Base-by-base conservation (phyloP, 768 basidiomycete genomes). In the Mycena albidolilacea region DNA sequence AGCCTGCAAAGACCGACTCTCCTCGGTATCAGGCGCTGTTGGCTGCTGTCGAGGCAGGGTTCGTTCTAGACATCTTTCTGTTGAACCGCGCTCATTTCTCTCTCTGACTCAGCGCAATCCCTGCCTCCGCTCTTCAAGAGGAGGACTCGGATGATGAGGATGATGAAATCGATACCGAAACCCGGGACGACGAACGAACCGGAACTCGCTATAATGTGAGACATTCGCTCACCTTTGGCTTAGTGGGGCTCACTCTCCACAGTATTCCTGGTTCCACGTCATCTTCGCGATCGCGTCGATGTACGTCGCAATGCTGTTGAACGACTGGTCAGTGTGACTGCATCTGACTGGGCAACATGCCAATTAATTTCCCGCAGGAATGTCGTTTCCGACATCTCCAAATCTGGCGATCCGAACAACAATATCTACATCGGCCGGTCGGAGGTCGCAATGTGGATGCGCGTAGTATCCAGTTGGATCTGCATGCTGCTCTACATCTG, bases 201-300 rank as follows among this genome's bases (percentile, higher is more conserved):
- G 97, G 96, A 14, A 97, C 96, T 10, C 93, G 96, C 72, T 99
- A 99, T 84, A 98, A 98, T 75, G 97, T 97, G 81, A 73, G 91
- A 80, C 41, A 21, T 12, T 64, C 39, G 8, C 46, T 58, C 17
- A 5, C 10, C 59, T 39, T 52, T 67, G 19, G 6, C 12, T 19
- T 43, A 7, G 23, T 52, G 43, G 11, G 12, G 15, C 76, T 77
- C 23, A 77, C 46, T 43, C 38, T 23, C 57, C 44, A 7, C 76
- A 98, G 97, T 99, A 99, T 81, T 91, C 96, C 1, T 99, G 97
- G 96, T 99, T 99, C 91, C 98, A 99, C 80, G 84, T 98, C 81
- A 98, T 99, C 78, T 99, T 99, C 80, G 91, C 94, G 57, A 93
- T 99, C 77, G 98, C 92, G 38, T 87, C 96, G 15, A 99, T 99